Evolutionary conservation across 768 basidiomycete species (phyloP), one percentile per base, ranked within the genome.

Genomic region (Hydnum rufescens): DNA sequence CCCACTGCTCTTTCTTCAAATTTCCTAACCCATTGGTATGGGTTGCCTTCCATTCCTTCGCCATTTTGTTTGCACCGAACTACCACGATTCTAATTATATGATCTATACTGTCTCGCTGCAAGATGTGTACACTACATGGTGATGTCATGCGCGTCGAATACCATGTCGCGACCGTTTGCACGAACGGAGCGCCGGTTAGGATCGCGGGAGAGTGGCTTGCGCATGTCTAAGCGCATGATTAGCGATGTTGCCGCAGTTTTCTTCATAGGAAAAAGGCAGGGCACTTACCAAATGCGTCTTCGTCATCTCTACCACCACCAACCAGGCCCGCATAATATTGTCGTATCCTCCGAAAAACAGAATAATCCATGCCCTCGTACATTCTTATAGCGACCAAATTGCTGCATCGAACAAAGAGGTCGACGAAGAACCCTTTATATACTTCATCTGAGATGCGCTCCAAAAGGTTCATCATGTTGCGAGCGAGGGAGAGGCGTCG

Each of bases 281-380:
- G n/a, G n/a, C n/a, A n/a, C 80, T 54, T 64, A 89, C 88, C 89
- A 64, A 84, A 92, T 34, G 86, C 88, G 63, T 92, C 85, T 60
- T 90, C 87, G 60, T 90, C 83, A 55, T 85, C 82, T n/a, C n/a
- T n/a, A n/a, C n/a, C n/a, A 61, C 75, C 72, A 8, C 76, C 78
- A n/a, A 77, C 77, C 58, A 77, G 78, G 22, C 86, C 87, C 48
- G 74, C 32, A 64, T 90, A 90, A 67, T 90, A 99, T 64, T 89
- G 88, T 55, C 78, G 74, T 49, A 99, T 92, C 56, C 88, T 67
- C 26, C 89, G 70, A 65, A 82, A 97, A 8, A 97, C 88, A 60
- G 82, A 87, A 60, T 99, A 99, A 6, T 87, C 92, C 62, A 96
- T 68, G 36, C 77, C 73, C 63, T 97, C 88, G 61, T 97, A 96